phyloP scores from a whole-genome alignment of 2,329 filamentous ascomycete species.

The Cercospora nicotianae region DNA sequence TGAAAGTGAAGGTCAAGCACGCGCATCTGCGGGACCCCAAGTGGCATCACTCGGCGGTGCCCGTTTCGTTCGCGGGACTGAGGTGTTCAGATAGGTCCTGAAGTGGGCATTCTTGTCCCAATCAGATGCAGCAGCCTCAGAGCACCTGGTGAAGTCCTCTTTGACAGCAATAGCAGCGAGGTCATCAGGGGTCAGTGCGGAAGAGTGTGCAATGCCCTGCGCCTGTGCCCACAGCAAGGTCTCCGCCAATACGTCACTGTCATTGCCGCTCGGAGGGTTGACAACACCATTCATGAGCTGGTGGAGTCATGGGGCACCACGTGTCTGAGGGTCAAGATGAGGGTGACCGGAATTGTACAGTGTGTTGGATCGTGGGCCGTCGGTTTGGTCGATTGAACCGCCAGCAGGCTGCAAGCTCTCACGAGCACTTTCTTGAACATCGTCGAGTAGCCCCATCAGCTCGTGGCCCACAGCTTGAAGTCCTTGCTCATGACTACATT shows the following conservation, averaged over 20 bases:
- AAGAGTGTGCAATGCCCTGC: neutral
- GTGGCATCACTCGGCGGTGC: neutral
- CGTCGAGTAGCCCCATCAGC: neutral
- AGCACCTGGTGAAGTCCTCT: neutral
- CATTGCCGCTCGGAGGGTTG: neutral
- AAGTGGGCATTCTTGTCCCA: neutral
- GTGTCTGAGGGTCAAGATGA: neutral
- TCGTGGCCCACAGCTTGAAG: neutral
- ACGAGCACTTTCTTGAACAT: neutral
- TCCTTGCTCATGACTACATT: slow-evolving; percentile 28
- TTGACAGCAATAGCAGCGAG: neutral
- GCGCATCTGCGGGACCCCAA: neutral
- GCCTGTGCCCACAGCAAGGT: neutral
- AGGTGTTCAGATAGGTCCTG: neutral
- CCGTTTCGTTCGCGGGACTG: neutral
- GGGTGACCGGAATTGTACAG: neutral
- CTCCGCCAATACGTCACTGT: neutral
- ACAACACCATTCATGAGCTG: neutral
- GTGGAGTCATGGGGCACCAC: neutral
- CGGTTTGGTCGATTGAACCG: neutral
- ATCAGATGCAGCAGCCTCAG: neutral
- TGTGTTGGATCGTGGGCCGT: neutral
- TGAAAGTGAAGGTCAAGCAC: neutral
- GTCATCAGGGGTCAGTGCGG: neutral
- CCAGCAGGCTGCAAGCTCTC: neutral